phyloP scores from a whole-genome alignment of 768 basidiomycete species.

The Arthromyces matolae region DNA sequence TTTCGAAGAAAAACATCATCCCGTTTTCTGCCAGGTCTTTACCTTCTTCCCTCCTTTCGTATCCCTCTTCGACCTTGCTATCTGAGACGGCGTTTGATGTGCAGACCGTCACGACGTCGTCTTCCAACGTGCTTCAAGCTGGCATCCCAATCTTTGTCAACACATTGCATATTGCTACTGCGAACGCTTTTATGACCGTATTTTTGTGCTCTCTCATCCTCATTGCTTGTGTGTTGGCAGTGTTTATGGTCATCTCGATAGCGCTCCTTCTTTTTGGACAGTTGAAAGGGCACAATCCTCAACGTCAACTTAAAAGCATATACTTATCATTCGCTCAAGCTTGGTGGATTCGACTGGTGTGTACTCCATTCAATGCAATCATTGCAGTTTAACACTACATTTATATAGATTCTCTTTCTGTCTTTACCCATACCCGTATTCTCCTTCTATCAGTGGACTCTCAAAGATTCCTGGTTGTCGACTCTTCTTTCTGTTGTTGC shows the following conservation, averaged over 20 bases:
- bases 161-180: slow-evolving; percentile 71
- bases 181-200: slow-evolving; percentile 88
- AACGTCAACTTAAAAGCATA: slow-evolving; percentile 17
- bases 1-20: background rate
- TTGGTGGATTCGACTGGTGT: slow-evolving; percentile 68
- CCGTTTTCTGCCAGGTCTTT: too few species aligned
- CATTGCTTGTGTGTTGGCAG: slow-evolving; percentile 51
- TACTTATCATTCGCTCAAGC: slow-evolving; percentile 49
- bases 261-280: slow-evolving; percentile 32
- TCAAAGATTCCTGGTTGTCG: slow-evolving; percentile 85
- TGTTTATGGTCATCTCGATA: slow-evolving; percentile 51
- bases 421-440: slow-evolving; percentile 74
- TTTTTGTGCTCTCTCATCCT: slow-evolving; percentile 73
- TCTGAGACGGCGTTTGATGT: slow-evolving; percentile 39
- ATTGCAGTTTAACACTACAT: background rate
- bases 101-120: slow-evolving; percentile 59
- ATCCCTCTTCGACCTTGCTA: slow-evolving; percentile 4
- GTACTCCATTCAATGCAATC: slow-evolving; percentile 19
- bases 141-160: slow-evolving; percentile 84
- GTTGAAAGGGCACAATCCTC: slow-evolving; percentile 11
- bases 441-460: slow-evolving; percentile 86
- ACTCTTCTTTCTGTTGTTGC: slow-evolving; percentile 73
- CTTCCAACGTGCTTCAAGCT: slow-evolving; percentile 66
- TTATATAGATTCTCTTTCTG: slow-evolving; percentile 53
- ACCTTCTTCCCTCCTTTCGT: background rate